Conservation (phyloP, 306 rosid genomes). For the Vigna reflexopilosa region DNA sequence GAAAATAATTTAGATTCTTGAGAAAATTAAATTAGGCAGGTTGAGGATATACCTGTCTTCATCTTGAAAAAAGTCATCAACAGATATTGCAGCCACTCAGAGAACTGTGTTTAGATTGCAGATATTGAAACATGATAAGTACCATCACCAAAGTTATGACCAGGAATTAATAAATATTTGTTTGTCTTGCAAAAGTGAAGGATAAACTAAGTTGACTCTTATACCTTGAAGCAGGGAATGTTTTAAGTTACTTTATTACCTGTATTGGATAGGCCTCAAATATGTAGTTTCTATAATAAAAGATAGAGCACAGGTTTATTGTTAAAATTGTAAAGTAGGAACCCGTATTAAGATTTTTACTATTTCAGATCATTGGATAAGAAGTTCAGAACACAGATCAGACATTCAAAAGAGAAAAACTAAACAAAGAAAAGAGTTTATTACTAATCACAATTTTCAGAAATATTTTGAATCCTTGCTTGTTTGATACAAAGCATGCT, state of each 20-base stretch:
- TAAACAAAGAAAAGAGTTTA: conserved; percentile 7
- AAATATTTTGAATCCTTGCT: conserved; percentile 35
- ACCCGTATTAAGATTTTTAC: conserved; percentile 18
- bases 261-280: background rate
- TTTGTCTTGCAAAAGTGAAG: background rate
- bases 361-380: conserved; percentile 32
- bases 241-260: conserved; percentile 7
- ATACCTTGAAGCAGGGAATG: conserved; percentile 12
- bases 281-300: conserved; percentile 13
- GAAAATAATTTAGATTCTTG: background rate
- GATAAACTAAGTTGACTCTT: background rate
- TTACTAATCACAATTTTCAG: conserved; percentile 31
- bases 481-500: conserved; percentile 47
- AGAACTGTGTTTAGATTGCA: background rate
- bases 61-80: conserved; percentile 1
- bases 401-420: conserved; percentile 30
- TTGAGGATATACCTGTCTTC: conserved; percentile 7
- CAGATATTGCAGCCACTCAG: background rate
- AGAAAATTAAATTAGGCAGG: background rate
- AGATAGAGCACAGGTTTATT: background rate
- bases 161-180: background rate
- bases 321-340: conserved; percentile 5
- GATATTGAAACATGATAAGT: conserved; percentile 1
- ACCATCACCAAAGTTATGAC: background rate
- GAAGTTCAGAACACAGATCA: conserved; percentile 20